A percentile compares a stretch with the other conserved stretches of the same genome.
Evolutionary conservation across 2,329 filamentous ascomycete genomes (phyloP).

Genomic region (Madurella mycetomatis): DNA sequence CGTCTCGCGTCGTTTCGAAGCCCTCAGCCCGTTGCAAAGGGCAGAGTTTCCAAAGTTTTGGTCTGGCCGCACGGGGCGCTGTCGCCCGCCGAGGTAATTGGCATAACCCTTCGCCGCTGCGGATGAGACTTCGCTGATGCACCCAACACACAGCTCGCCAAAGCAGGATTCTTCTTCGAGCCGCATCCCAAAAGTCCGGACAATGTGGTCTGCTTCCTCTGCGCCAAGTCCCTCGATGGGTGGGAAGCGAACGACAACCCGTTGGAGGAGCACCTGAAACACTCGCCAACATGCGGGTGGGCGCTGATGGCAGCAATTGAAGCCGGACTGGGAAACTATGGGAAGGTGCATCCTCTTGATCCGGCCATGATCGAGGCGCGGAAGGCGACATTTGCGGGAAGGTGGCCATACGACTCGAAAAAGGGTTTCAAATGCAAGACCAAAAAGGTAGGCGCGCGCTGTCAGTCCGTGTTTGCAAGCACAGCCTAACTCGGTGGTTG

Average conservation of each 20-base stretch:
- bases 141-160: slow-evolving; percentile 62
- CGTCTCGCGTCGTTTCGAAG: slow-evolving; percentile 77
- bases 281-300: slow-evolving; percentile 81
- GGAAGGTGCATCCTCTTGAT: slow-evolving; percentile 68
- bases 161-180: slow-evolving; percentile 85
- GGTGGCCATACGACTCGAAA: slow-evolving; percentile 87
- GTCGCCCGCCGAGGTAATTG: slow-evolving; percentile 57
- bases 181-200: slow-evolving; percentile 72
- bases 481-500: slow-evolving; percentile 3
- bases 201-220: slow-evolving; percentile 87
- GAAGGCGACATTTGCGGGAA: slow-evolving; percentile 73
- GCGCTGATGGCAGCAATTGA: slow-evolving; percentile 66
- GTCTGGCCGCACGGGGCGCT: slow-evolving; percentile 77
- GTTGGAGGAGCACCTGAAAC: slow-evolving; percentile 76
- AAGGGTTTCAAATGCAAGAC: slow-evolving; percentile 85
- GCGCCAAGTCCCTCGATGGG: slow-evolving; percentile 76
- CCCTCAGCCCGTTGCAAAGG: slow-evolving; percentile 59
- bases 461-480: background rate
- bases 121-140: slow-evolving; percentile 25
- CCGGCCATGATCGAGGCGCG: slow-evolving; percentile 70
- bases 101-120: slow-evolving; percentile 24
- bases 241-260: slow-evolving; percentile 89
- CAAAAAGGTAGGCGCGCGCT: slow-evolving; percentile 61
- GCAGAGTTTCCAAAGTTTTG: slow-evolving; percentile 60
- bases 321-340: slow-evolving; percentile 57